A percentile compares a stretch with the other conserved stretches of the same genome.
These are phyloP conservation scores for Nymphaea colorata DNA, from an alignment of 164 flowering plant species.

Conservation along the genomic window DNA sequence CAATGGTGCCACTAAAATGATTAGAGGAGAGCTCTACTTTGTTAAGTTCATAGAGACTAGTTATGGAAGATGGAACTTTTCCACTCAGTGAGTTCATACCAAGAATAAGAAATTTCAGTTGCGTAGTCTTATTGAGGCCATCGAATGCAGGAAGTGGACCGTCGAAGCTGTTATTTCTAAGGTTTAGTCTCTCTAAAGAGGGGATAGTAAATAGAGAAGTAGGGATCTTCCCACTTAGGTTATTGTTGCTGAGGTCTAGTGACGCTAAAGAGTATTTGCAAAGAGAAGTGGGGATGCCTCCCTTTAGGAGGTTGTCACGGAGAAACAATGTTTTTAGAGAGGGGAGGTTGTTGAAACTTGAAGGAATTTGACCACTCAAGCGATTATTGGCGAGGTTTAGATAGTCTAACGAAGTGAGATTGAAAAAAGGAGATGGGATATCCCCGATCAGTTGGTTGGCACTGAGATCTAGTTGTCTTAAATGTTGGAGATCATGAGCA, in stretches of 20 bases:
- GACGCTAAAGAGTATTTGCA: neutral
- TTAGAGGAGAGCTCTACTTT: conserved; percentile 22
- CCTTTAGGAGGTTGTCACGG: conserved; percentile 11
- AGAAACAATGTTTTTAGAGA: conserved; percentile 21
- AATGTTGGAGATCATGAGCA: conserved; percentile 24
- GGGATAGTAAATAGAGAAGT: conserved; percentile 26
- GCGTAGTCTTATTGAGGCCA: neutral
- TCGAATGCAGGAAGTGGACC: conserved; percentile 9
- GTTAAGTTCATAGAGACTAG: conserved; percentile 9
- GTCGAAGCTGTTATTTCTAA: conserved; percentile 21
- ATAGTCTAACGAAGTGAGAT: conserved; percentile 18
- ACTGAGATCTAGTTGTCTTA: conserved; percentile 19
- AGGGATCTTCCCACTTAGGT: conserved; percentile 32
- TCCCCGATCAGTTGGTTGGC: conserved; percentile 1
- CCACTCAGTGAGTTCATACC: conserved; percentile 24
- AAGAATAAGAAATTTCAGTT: conserved; percentile 11
- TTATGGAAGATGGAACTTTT: conserved; percentile 18
- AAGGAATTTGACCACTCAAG: conserved; percentile 4
- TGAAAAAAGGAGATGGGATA: conserved; percentile 22
- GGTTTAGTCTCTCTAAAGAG: conserved; percentile 14
- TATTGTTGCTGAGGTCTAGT: neutral
- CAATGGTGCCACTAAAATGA: conserved; percentile 20
- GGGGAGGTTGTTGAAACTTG: conserved; percentile 11
- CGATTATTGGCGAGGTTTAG: conserved; percentile 8
- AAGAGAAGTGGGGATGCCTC: too few species aligned